Conservation (phyloP, 495 filamentous ascomycete genomes). For the Tuber melanosporum region DNA sequence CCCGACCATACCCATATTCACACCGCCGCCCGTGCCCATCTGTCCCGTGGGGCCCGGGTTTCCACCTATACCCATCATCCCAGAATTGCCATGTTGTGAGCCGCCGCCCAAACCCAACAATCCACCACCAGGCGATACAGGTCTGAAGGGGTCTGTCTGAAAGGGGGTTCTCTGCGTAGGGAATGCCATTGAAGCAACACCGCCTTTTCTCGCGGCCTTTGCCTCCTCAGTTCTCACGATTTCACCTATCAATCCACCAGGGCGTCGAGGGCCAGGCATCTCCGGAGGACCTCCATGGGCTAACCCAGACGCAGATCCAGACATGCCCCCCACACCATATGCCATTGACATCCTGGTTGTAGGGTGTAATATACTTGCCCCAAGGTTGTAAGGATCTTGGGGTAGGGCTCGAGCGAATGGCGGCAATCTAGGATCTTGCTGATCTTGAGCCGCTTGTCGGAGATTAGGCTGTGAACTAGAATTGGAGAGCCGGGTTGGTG, state of each 20-base stretch:
- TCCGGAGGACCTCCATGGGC: conserved; percentile 44
- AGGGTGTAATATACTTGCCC: conserved; percentile 69
- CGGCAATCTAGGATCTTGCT: conserved; percentile 52
- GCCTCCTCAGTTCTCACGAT: conserved; percentile 56
- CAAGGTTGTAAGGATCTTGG: conserved; percentile 74
- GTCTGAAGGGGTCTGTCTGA: conserved; percentile 37
- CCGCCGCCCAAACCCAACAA: conserved; percentile 43
- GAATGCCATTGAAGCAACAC: conserved; percentile 23
- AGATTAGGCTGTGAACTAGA: conserved; percentile 61
- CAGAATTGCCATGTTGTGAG: conserved; percentile 45
- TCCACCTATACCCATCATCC: conserved; percentile 45
- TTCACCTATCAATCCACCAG: conserved; percentile 79
- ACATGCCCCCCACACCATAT: conserved; percentile 57
- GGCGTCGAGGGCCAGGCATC: conserved; percentile 44
- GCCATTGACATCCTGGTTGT: conserved; percentile 70
- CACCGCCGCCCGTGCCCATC: conserved; percentile 40
- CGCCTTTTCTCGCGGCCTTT: conserved; percentile 38
- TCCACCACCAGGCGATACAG: conserved; percentile 43
- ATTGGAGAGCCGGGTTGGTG: conserved; percentile 63
- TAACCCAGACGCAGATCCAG: conserved; percentile 44
- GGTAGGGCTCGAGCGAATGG: conserved; percentile 83
- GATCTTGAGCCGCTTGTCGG: conserved; percentile 45
- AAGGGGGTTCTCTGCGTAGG: conserved; percentile 32
- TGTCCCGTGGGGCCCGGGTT: conserved; percentile 21
- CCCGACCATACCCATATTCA: conserved; percentile 41